Base-by-base conservation (phyloP, 257 asterid species). In the Galeopsis tetrahit region DNA sequence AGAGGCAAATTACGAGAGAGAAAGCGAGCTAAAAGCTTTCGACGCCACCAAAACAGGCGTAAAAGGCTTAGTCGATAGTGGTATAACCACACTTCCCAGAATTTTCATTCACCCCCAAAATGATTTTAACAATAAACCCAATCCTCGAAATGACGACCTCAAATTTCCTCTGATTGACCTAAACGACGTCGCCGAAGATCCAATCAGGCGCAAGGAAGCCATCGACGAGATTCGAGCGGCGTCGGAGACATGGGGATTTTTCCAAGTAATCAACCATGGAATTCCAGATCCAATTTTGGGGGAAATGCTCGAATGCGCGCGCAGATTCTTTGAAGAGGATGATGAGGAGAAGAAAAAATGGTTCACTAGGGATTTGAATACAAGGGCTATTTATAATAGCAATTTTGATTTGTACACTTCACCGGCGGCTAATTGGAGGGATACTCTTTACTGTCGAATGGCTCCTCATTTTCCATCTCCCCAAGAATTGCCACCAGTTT, bases 341-440 rank as follows among this genome's bases (percentile, higher is more conserved):
- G 68, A 43, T 1, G 74, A 62, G 46, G 81, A 66, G 75, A 88
- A 73, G 79, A 79, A 40, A 66, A 68, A 68, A 14, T 88, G 73
- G 65, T 88, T 84, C 33, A 63, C 88, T 0, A 73, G 91, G 4
- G 89, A 83, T 3, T 4, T 17, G 40, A 79, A 69, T 10, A 77
- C 73, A 64, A 62, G 71, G 36, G 43, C 73, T 78, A 31, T 31
- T 48, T 84, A 69, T 49, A 75, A 74, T 52, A 77, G 85, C 61
- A 85, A 79, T 38, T 79, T 80, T 63, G 86, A 80, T 59, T 63
- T 88, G 82, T 80, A 38, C 15, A 62, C 38, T 8, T 44, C 44
- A 74, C 88, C 69, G 38, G 74, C 53, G 6, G 86, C 92, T 65
- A 78, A 87, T 21, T 85, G 94, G 94, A 88, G 89, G 77, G 91